Evolutionary conservation across 495 filamentous ascomycete species (phyloP).

Genomic region (Sabuloglossum arenarium): DNA sequence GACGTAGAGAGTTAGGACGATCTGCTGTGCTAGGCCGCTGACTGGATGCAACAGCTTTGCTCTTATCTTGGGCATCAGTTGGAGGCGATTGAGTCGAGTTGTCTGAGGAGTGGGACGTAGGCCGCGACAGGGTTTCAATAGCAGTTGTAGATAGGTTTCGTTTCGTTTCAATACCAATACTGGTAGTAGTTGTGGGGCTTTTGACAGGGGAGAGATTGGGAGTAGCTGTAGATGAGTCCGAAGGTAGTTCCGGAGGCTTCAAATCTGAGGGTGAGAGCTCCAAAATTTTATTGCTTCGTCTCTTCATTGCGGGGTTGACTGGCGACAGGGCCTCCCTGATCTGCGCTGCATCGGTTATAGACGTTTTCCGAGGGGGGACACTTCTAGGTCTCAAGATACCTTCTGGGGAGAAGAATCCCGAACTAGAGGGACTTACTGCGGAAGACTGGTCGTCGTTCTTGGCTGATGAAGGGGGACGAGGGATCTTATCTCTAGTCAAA

Average conservation of each 20-base stretch:
- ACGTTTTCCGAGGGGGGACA: background rate
- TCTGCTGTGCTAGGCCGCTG: background rate
- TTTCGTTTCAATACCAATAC: background rate
- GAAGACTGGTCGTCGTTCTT: background rate
- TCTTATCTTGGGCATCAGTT: background rate
- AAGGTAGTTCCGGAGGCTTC: background rate
- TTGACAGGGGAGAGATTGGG: background rate
- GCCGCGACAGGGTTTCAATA: background rate
- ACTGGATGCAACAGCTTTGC: background rate
- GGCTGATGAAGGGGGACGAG: background rate
- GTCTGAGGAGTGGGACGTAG: background rate
- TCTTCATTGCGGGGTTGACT: background rate
- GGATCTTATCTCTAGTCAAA: background rate
- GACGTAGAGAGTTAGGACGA: background rate
- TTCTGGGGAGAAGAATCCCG: background rate
- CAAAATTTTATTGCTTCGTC: constrained; percentile 5
- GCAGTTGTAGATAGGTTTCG: constrained; percentile 2
- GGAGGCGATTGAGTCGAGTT: background rate
- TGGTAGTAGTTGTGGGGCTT: background rate
- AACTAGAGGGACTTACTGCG: background rate
- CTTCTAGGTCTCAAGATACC: background rate
- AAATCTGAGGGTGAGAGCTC: constrained; percentile 1
- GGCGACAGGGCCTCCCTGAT: background rate
- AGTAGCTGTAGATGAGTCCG: background rate
- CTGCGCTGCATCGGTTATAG: background rate